Base-by-base conservation (phyloP, 176 grass and related monocot species). In the Tillandsia leiboldiana region DNA sequence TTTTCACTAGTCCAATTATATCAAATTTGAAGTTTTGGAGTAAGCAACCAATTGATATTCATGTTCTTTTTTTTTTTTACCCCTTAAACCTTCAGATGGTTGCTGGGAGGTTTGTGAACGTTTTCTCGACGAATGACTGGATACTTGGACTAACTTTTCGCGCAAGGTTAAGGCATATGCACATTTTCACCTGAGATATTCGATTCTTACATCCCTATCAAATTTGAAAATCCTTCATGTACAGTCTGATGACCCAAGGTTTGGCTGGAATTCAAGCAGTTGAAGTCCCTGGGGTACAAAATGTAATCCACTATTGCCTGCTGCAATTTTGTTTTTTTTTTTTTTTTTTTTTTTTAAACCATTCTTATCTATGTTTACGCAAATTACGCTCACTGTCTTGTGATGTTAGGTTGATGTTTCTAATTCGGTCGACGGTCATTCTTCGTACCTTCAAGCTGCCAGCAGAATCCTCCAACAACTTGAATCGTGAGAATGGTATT, bases 201-300 rank as follows among this genome's bases (percentile, higher is more conserved):
- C 26, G 11, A 49, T 72, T 10, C 42, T 13, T 59, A 10, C 22
- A 22, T 10, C 17, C 49, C 13, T 47, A 33, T 42, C 33, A 42
- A 42, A 42, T 66, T 47, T 28, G 23, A 66, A 14, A 66, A 20
- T 63, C 2, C 74, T 42, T 42, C 33, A 29, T 71, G 12, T 5
- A 78, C 77, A 99, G 94, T 80, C 72, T 99, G 66, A 59, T 99
- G 26, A 86, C 94, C 2, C 94, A 93, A 86, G 94, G 94, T 53
- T 81, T 99, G 70, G 94, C 89, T 18, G 94, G 94, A 53, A 99
- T 90, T 77, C 94, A 99, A 77, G 82, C 84, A 9, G 64, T 99
- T 6, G 65, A 79, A 50, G 77, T 82, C 49, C 87, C 89, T 47
- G 89, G 94, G 72, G 68, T 92, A 70, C 84, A 93, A 70, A 99